Base-by-base conservation (phyloP, 2,329 filamentous ascomycete species). In the Penicillium sp. region DNA sequence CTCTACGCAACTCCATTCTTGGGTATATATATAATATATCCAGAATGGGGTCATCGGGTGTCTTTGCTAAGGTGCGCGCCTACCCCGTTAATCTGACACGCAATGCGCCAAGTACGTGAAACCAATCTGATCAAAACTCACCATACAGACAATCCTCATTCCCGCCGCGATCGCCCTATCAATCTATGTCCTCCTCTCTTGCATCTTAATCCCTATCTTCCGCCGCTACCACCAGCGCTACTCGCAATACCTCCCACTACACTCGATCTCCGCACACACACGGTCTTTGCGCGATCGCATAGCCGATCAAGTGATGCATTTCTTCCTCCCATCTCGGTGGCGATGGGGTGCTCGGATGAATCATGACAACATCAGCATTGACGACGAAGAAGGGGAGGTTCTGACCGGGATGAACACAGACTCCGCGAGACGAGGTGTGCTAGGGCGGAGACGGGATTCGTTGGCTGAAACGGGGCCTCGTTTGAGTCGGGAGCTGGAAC, bases 401-500 rank as follows among this genome's bases (percentile, higher is more conserved):
- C 71, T 77, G 68, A 64, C 74, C 2, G 71, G 73, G 13, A 75
- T 80, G 54, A 77, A 82, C 41, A 79, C 87, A 34, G 75, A 81
- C 55, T 61, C 69, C 9, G 59, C 68, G 19, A 65, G 73, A 33
- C 64, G 75, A 41, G 73, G 75, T 52, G 74, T 71, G 2, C 53
- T 76, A 52, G 65, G 70, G 56, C 64, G 67, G 61, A 62, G 56
- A 75, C 77, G 49, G 70, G 76, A 46, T 71, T 71, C 41, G 63
- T 10, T 30, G 72, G 59, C 58, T n/a, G 68, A 67, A 28, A 69
- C 55, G 41, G 68, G 68, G 60, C 64, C 81, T 58, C 77, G 89
- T 54, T 63, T 95, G 53, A 92, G 88, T 67, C 77, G 89, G 71
- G 89, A 95, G 74, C 69, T 92, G 43, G 88, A 92, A 66, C 80